Conservation (phyloP, 179 eudicot genomes). For the Pouteria campechiana region DNA sequence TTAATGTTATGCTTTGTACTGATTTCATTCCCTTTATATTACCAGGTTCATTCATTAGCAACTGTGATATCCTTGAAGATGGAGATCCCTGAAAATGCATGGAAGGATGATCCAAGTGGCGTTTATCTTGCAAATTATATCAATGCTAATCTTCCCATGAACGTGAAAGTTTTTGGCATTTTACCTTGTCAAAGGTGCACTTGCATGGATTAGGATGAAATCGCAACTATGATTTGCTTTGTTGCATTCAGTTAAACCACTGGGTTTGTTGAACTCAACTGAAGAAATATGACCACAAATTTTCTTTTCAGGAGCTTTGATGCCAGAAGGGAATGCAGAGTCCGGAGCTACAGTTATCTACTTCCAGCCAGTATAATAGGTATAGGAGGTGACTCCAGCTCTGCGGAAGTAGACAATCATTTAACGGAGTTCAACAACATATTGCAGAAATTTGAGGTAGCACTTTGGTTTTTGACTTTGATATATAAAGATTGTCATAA, state of each 20-base stretch:
- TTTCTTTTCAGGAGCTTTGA: slow-evolving; percentile 73
- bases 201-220: no score
- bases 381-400: slow-evolving; percentile 28
- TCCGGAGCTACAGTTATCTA: slow-evolving; percentile 78
- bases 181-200: slow-evolving; percentile 83
- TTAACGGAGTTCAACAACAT: slow-evolving; percentile 52
- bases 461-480: slow-evolving; percentile 1
- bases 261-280: no score
- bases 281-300: no score
- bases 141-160: slow-evolving; percentile 62
- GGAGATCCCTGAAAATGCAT: slow-evolving; percentile 83
- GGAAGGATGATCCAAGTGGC: slow-evolving; percentile 81
- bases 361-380: slow-evolving; percentile 84
- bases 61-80: slow-evolving; percentile 78
- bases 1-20: no score
- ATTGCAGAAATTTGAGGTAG: slow-evolving; percentile 63
- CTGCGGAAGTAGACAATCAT: slow-evolving; percentile 51
- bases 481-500: no score
- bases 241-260: no score
- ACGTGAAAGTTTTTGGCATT: slow-evolving; percentile 71
- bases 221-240: no score
- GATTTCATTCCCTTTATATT: no score
- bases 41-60: slow-evolving; percentile 83
- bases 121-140: slow-evolving; percentile 53
- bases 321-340: slow-evolving; percentile 72